Conservation (phyloP, 331 rosid species). For the Pyracantha coccinea region DNA sequence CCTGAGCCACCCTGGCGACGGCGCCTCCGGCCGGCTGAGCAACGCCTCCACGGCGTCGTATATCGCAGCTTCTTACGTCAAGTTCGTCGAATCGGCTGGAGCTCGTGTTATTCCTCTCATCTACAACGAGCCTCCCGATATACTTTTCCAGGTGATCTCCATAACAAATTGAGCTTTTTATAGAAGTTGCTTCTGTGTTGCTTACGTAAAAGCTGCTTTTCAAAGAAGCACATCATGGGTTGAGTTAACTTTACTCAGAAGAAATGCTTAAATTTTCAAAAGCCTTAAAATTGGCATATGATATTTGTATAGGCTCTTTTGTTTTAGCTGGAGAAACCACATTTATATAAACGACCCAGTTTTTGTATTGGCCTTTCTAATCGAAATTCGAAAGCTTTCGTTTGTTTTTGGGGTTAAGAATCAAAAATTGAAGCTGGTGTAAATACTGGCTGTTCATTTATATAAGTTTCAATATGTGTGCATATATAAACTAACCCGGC, state of each 20-base stretch:
- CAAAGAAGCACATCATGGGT: not conserved
- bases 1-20: constrained; percentile 79
- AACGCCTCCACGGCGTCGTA: constrained; percentile 54
- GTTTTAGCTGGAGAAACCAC: not conserved
- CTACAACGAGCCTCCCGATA: constrained; percentile 48
- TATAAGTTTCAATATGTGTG: not conserved
- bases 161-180: not conserved
- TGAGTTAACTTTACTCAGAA: not conserved
- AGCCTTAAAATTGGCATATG: too few species aligned
- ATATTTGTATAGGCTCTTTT: not conserved
- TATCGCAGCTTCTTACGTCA: constrained; percentile 80
- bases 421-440: not conserved
- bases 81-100: constrained; percentile 47
- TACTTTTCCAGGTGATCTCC: constrained; percentile 41
- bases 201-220: not conserved
- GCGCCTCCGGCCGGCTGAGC: constrained; percentile 57
- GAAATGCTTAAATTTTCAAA: not conserved
- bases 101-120: constrained; percentile 43
- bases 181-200: not conserved
- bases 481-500: not conserved
- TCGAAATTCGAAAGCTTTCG: not conserved
- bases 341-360: not conserved
- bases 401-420: not conserved
- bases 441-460: not conserved
- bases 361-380: not conserved